These are phyloP conservation scores for Podaxis mareebaensis DNA, from an alignment of 768 basidiomycete species.

Conservation along the genomic window DNA sequence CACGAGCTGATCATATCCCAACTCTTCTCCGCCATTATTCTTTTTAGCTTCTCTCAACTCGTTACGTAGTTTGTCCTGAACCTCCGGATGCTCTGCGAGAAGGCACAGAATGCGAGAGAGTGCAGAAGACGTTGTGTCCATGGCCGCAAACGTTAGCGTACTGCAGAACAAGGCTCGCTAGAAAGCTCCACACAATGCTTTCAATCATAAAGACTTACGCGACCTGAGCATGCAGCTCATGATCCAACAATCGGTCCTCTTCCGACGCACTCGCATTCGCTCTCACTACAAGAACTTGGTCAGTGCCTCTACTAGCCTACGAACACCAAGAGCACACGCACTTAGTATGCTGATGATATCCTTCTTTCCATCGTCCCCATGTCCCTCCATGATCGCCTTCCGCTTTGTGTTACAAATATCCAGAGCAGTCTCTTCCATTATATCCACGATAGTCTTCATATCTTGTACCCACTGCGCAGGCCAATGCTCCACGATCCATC, in stretches of 20 bases:
- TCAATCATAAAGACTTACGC: neutral
- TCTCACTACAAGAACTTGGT: constrained; percentile 30
- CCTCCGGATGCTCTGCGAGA: constrained; percentile 34
- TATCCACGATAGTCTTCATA: constrained; percentile 34
- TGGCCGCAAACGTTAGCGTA: constrained; percentile 39
- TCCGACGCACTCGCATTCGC: constrained; percentile 36
- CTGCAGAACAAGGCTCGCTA: constrained; percentile 19
- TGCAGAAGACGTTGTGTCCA: constrained; percentile 43
- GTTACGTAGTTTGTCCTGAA: constrained; percentile 36
- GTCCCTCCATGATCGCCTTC: constrained; percentile 28
- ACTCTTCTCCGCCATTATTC: constrained; percentile 22
- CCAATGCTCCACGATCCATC: constrained; percentile 8
- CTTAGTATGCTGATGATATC: constrained; percentile 49
- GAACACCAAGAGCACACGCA: constrained; percentile 18
- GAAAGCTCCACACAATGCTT: too few relatives aligned
- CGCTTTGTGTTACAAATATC: constrained; percentile 39
- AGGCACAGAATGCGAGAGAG: constrained; percentile 34
- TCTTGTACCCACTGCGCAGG: constrained; percentile 27
- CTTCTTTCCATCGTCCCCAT: constrained; percentile 37
- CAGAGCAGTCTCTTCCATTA: constrained; percentile 36
- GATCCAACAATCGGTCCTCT: constrained; percentile 31
- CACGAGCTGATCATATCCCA: constrained; percentile 39
- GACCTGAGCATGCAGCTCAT: constrained; percentile 39
- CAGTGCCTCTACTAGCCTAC: neutral
- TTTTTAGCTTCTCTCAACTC: constrained; percentile 34